These are phyloP conservation scores for Candida wancherniae DNA, from an alignment of 805 yeast genomes.

Conservation along the genomic window DNA sequence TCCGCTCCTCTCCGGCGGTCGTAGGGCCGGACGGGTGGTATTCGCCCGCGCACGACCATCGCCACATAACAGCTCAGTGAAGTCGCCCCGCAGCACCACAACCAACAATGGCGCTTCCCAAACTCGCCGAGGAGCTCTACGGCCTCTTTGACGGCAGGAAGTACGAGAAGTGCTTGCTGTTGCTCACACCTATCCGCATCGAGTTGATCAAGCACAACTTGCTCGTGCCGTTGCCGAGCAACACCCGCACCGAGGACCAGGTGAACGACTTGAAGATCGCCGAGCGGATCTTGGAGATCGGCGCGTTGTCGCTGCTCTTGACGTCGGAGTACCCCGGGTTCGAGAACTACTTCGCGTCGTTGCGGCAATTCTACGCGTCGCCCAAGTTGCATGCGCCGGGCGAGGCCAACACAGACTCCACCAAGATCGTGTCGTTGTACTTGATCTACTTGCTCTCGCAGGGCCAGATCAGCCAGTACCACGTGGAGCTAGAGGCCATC, in stretches of 20 bases:
- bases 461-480: slow-evolving; percentile 83
- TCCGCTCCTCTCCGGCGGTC: no score
- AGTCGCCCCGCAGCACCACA: background rate
- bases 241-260: slow-evolving; percentile 35
- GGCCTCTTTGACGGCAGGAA: slow-evolving; percentile 57
- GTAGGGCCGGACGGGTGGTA: no score
- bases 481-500: slow-evolving; percentile 78
- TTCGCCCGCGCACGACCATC: background rate
- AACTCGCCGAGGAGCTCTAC: slow-evolving; percentile 65
- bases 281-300: slow-evolving; percentile 80
- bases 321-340: slow-evolving; percentile 58
- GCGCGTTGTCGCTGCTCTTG: slow-evolving; percentile 75
- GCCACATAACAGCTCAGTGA: background rate
- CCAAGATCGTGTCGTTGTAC: slow-evolving; percentile 71
- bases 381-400: slow-evolving; percentile 35
- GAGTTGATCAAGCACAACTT: slow-evolving; percentile 74
- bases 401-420: slow-evolving; percentile 31
- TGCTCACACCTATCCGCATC: slow-evolving; percentile 70
- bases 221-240: slow-evolving; percentile 54
- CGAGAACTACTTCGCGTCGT: slow-evolving; percentile 65
- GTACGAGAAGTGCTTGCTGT: slow-evolving; percentile 53
- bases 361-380: slow-evolving; percentile 69
- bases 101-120: slow-evolving; percentile 52
- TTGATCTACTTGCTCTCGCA: slow-evolving; percentile 72
- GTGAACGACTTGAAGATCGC: slow-evolving; percentile 71